phyloP scores from a whole-genome alignment of 2,329 filamentous ascomycete species.

The Fusarium robinianum region DNA sequence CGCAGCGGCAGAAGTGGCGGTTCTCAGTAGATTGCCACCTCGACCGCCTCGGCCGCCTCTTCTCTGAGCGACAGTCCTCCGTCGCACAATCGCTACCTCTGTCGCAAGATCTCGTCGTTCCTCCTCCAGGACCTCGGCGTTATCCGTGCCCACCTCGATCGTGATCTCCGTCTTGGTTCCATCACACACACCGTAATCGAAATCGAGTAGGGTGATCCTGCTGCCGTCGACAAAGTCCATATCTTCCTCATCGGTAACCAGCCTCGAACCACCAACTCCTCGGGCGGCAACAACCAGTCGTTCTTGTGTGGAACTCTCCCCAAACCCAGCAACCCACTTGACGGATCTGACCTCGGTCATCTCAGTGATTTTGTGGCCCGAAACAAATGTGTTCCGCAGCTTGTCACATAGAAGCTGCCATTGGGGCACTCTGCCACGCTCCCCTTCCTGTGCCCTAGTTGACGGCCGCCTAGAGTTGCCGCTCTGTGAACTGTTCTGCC shows the following conservation, averaged over 20 bases:
- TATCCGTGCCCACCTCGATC: slow-evolving; percentile 74
- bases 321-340: slow-evolving; percentile 69
- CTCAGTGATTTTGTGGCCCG: slow-evolving; percentile 67
- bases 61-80: slow-evolving; percentile 71
- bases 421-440: slow-evolving; percentile 57
- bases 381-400: slow-evolving; percentile 70
- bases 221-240: slow-evolving; percentile 80
- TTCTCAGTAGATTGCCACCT: slow-evolving; percentile 49
- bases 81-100: slow-evolving; percentile 77
- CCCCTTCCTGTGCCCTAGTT: slow-evolving; percentile 36
- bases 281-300: slow-evolving; percentile 72
- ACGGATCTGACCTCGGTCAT: slow-evolving; percentile 69
- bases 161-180: slow-evolving; percentile 62
- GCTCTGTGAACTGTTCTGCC: slow-evolving; percentile 39
- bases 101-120: slow-evolving; percentile 74
- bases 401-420: slow-evolving; percentile 73
- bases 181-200: slow-evolving; percentile 64
- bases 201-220: slow-evolving; percentile 73
- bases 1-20: slow-evolving; percentile 54
- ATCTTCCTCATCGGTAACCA: slow-evolving; percentile 69
- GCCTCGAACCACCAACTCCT: slow-evolving; percentile 64
- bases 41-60: slow-evolving; percentile 50
- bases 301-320: slow-evolving; percentile 54
- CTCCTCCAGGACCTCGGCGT: slow-evolving; percentile 73
- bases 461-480: slow-evolving; percentile 41